Evolutionary conservation across 148 eudicot genomes (phyloP).

Genomic region (Suaeda aralocaspica): DNA sequence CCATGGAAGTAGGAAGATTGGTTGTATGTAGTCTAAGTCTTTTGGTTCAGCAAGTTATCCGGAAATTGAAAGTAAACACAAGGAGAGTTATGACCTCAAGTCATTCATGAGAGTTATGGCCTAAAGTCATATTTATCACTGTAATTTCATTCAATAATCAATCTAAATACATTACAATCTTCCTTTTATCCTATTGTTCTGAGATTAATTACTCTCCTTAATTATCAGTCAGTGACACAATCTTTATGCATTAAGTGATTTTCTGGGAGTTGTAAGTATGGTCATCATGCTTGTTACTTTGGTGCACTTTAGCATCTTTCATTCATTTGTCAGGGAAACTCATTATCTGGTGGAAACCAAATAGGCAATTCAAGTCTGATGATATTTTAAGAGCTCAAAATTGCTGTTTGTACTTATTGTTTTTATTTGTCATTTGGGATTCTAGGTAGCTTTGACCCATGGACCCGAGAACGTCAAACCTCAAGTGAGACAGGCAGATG

Average conservation of each 20-base stretch:
- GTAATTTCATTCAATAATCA: no score
- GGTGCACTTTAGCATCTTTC: neutral
- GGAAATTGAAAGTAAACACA: no score
- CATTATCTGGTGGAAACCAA: neutral
- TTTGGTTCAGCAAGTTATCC: no score
- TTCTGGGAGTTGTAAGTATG: neutral
- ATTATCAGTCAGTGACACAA: no score
- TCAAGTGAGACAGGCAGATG: slow-evolving; percentile 74
- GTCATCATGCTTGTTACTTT: slow-evolving; percentile 4
- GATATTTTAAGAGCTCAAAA: neutral
- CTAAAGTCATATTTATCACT: no score
- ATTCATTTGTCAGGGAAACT: neutral
- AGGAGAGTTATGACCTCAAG: no score
- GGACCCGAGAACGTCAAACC: slow-evolving; percentile 99
- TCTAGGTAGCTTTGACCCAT: slow-evolving; percentile 95
- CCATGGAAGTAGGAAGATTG: no score
- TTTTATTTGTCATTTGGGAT: slow-evolving; percentile 3
- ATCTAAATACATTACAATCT: no score
- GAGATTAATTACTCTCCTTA: no score
- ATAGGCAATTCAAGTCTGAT: neutral
- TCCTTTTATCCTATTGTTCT: no score
- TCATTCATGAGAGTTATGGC: no score
- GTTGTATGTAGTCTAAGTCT: no score
- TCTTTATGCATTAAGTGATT: neutral
- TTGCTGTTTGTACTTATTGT: slow-evolving; percentile 1